These are phyloP conservation scores for Boletellus deceptivus DNA, from an alignment of 1,284 basidiomycete species.

Conservation along the genomic window DNA sequence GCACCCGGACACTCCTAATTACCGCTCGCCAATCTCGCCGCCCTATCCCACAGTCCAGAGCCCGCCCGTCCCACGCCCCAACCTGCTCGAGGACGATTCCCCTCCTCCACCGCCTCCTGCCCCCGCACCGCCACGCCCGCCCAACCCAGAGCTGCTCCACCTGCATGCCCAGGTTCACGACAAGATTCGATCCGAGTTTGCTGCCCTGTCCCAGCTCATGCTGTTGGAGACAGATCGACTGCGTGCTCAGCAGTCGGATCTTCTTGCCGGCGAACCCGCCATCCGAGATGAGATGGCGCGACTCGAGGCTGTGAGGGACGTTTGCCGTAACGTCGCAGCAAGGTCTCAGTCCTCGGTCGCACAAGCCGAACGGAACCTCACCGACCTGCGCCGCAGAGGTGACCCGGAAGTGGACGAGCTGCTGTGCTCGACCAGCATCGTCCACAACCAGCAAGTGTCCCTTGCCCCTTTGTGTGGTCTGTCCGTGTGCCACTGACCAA, in stretches of 20 bases:
- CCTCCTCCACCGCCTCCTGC: constrained; percentile 29
- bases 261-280: constrained; percentile 87
- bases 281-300: constrained; percentile 94
- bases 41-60: constrained; percentile 21
- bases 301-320: constrained; percentile 91
- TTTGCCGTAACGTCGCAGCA: constrained; percentile 77
- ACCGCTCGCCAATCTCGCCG: constrained; percentile 27
- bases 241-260: constrained; percentile 76
- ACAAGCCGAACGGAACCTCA: constrained; percentile 65
- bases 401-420: constrained; percentile 90
- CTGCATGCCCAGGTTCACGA: constrained; percentile 82
- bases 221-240: constrained; percentile 73
- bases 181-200: constrained; percentile 71
- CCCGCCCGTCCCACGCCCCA: constrained; percentile 37
- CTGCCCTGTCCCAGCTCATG: constrained; percentile 64
- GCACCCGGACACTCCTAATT: constrained; percentile 24
- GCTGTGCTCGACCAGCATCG: constrained; percentile 91
- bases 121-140: constrained; percentile 75
- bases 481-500: constrained; percentile 14
- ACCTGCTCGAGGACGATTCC: constrained; percentile 53
- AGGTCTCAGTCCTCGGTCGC: constrained; percentile 64
- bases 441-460: constrained; percentile 86
- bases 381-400: constrained; percentile 68
- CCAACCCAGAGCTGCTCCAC: constrained; percentile 82
- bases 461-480: constrained; percentile 1